Percentiles rank a stretch among this genome's conserved stretches.
Evolutionary conservation across 2,329 filamentous ascomycete genomes (phyloP).

Genomic region (Cytospora piceicola): DNA sequence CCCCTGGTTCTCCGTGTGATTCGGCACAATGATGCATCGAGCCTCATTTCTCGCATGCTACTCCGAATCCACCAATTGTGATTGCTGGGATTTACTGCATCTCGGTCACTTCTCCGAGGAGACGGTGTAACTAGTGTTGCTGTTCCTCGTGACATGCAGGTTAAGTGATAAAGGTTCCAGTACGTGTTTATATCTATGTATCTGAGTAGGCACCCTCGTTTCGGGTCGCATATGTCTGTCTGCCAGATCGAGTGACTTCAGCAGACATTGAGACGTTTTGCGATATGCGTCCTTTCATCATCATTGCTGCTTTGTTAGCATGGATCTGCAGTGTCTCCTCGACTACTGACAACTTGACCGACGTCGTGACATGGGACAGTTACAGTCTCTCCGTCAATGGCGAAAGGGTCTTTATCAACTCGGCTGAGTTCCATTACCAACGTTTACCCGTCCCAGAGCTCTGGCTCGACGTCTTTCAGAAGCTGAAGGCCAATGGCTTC

Average conservation of each 20-base stretch:
- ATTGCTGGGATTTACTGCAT: background rate
- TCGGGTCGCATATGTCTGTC: background rate
- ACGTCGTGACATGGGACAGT: conserved; percentile 54
- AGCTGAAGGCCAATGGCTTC: conserved; percentile 56
- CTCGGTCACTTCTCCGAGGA: background rate
- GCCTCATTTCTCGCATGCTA: background rate
- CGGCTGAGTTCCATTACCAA: conserved; percentile 58
- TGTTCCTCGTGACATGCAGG: background rate
- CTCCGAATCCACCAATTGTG: background rate
- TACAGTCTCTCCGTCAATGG: conserved; percentile 56
- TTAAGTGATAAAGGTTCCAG: background rate
- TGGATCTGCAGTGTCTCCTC: conserved; percentile 34
- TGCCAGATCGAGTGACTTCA: background rate
- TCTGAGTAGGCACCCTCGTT: background rate
- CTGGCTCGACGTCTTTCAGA: conserved; percentile 59
- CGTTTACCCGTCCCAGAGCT: conserved; percentile 57
- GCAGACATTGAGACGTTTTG: background rate
- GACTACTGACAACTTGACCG: conserved; percentile 47
- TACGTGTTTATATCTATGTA: background rate
- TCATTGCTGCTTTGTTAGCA: conserved; percentile 21
- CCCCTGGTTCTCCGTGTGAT: background rate
- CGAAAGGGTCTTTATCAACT: conserved; percentile 35
- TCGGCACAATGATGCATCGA: conserved; percentile 29
- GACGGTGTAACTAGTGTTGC: background rate
- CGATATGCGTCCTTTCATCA: conserved; percentile 26